A percentile compares a stretch with the other conserved stretches of the same genome.
Evolutionary conservation across 345 rosid genomes (phyloP).

Genomic region (Camelina laxa): DNA sequence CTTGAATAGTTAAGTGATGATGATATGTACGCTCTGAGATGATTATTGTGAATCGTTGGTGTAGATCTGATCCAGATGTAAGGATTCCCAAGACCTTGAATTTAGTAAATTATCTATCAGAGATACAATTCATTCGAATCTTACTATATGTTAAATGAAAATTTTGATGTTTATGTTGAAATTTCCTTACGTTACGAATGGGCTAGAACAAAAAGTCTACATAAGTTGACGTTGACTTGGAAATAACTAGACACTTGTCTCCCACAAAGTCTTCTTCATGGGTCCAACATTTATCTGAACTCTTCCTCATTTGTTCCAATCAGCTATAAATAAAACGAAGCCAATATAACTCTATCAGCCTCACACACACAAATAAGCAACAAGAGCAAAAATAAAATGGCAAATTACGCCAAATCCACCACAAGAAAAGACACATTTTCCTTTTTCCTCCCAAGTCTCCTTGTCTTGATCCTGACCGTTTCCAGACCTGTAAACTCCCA

Average conservation of each 20-base stretch:
- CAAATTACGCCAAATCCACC: constrained; percentile 23
- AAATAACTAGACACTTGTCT: constrained; percentile 19
- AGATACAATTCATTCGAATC: background rate
- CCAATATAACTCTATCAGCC: background rate
- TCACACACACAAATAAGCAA: constrained; percentile 1
- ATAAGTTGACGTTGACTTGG: constrained; percentile 29
- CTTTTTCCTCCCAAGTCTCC: constrained; percentile 23
- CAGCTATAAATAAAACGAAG: constrained; percentile 26
- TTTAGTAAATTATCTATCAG: background rate
- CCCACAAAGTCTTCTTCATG: constrained; percentile 22
- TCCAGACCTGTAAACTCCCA: constrained; percentile 27
- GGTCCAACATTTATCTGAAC: constrained; percentile 18
- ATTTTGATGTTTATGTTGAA: constrained; percentile 10
- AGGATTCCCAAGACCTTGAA: background rate
- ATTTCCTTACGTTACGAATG: constrained; percentile 7
- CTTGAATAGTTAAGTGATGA: background rate
- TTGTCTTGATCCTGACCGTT: constrained; percentile 28
- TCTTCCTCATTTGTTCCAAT: background rate
- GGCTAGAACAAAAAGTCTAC: constrained; percentile 23
- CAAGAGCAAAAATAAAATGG: constrained; percentile 12
- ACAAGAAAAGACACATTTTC: background rate
- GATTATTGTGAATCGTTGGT: background rate
- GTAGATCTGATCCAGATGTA: background rate
- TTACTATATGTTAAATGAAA: background rate
- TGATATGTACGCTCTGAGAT: background rate